Evolutionary conservation across 176 grass and related monocot species (phyloP).

Genomic region (Saccharum spontaneum): DNA sequence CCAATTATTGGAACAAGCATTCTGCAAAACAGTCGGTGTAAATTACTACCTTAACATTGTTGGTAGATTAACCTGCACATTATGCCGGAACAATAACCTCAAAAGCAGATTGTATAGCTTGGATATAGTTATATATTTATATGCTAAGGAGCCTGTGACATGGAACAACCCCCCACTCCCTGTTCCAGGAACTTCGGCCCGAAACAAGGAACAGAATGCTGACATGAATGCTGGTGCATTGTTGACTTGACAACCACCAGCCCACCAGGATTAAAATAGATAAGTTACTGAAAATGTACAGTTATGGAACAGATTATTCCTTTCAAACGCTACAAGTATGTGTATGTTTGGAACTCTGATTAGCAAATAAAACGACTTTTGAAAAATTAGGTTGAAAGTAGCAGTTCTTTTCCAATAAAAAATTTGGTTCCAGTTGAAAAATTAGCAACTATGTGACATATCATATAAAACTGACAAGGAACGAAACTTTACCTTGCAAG

Average conservation of each 20-base stretch:
- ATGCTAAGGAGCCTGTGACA: not conserved
- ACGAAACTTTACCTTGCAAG: constrained; percentile 73
- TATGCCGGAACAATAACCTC: not conserved
- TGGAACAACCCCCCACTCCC: not conserved
- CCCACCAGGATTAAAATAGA: not conserved
- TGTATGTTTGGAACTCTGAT: not conserved
- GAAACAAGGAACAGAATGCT: not conserved
- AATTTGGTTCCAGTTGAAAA: not conserved
- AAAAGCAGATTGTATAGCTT: constrained; percentile 20
- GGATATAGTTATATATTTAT: constrained; percentile 11
- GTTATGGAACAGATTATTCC: not conserved
- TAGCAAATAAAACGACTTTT: constrained; percentile 18
- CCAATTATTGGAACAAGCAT: constrained; percentile 81
- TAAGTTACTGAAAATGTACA: not conserved
- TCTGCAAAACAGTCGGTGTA: constrained; percentile 55
- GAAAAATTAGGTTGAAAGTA: not conserved
- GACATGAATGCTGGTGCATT: not conserved
- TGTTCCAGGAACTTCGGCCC: not conserved
- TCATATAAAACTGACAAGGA: constrained; percentile 21
- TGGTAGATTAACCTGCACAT: not conserved
- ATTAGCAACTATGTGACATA: constrained; percentile 1
- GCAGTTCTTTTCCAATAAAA: not conserved
- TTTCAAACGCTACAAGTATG: not conserved
- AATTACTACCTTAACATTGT: constrained; percentile 17
- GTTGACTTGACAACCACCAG: not conserved